Evolutionary conservation across 257 asterid species (phyloP).

Genomic region (Forsythia suspensa): DNA sequence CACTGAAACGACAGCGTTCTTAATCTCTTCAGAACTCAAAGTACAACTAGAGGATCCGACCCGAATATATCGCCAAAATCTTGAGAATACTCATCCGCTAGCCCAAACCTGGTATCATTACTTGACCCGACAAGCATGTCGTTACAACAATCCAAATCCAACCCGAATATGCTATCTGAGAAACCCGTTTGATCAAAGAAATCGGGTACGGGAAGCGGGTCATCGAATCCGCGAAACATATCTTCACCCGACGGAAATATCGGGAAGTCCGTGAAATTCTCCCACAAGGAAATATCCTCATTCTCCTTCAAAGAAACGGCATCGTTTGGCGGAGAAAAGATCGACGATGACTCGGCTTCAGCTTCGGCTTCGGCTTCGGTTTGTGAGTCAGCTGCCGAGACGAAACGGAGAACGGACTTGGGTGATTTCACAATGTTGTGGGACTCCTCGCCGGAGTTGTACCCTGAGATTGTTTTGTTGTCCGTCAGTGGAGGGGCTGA

Average conservation of each 20-base stretch:
- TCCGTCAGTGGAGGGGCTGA: slow-evolving; percentile 24
- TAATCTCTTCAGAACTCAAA: slow-evolving; percentile 28
- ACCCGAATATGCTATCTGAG: slow-evolving; percentile 25
- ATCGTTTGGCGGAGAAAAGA: slow-evolving; percentile 11
- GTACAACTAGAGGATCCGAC: slow-evolving; percentile 75
- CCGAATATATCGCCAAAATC: slow-evolving; percentile 79
- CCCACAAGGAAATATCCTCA: slow-evolving; percentile 1
- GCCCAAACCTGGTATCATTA: slow-evolving; percentile 34
- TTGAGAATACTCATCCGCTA: slow-evolving; percentile 45
- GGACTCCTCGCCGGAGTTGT: slow-evolving; percentile 59
- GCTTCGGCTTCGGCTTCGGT: slow-evolving; percentile 24
- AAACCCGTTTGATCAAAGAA: slow-evolving; percentile 33
- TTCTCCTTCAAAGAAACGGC: slow-evolving; percentile 2
- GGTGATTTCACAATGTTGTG: slow-evolving; percentile 50
- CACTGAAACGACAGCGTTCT: background rate
- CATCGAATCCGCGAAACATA: slow-evolving; percentile 29
- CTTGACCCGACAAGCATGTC: slow-evolving; percentile 24
- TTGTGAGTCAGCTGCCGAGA: slow-evolving; percentile 33
- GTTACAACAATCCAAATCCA: slow-evolving; percentile 2
- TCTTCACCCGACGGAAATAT: slow-evolving; percentile 8
- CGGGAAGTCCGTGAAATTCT: slow-evolving; percentile 27
- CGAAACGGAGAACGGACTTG: slow-evolving; percentile 60
- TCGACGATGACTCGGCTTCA: slow-evolving; percentile 35
- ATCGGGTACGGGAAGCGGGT: slow-evolving; percentile 28
- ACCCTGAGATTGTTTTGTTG: slow-evolving; percentile 25